phyloP scores from a whole-genome alignment of 2,329 filamentous ascomycete species.

The Aspergillus costaricaensis region DNA sequence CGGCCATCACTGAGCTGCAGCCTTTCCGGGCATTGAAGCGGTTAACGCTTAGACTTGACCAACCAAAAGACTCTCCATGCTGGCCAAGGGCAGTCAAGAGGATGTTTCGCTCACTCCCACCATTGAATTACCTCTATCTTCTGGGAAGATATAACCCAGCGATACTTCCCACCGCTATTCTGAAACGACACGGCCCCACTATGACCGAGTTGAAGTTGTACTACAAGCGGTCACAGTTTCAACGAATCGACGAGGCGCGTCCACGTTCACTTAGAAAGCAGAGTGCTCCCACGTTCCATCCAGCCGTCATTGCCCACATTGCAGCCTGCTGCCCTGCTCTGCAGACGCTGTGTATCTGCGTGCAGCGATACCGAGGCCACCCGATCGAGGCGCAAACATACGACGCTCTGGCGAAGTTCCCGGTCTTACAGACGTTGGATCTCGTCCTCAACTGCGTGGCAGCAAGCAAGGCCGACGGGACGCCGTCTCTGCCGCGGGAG shows the following conservation, averaged over 20 bases:
- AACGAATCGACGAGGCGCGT: neutral
- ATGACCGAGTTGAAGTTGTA: neutral
- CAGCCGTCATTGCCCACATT: neutral
- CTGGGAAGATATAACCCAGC: neutral
- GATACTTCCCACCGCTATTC: neutral
- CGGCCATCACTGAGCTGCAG: neutral
- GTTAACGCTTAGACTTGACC: neutral
- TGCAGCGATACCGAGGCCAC: neutral
- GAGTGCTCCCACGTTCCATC: neutral
- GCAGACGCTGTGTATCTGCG: neutral
- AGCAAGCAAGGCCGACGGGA: neutral
- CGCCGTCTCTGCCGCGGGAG: neutral
- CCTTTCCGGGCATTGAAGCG: neutral
- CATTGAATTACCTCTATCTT: neutral
- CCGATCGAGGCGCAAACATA: neutral
- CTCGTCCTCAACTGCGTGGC: neutral
- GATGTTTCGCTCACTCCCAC: neutral
- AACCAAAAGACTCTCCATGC: neutral
- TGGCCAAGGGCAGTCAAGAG: neutral
- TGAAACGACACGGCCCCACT: neutral
- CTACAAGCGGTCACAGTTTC: neutral
- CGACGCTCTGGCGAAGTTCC: neutral
- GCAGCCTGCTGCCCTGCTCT: neutral
- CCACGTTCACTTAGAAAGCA: neutral
- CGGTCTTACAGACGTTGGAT: neutral